These are phyloP conservation scores for Canna indica DNA, from an alignment of 176 grass and related monocot species.

Conservation along the genomic window DNA sequence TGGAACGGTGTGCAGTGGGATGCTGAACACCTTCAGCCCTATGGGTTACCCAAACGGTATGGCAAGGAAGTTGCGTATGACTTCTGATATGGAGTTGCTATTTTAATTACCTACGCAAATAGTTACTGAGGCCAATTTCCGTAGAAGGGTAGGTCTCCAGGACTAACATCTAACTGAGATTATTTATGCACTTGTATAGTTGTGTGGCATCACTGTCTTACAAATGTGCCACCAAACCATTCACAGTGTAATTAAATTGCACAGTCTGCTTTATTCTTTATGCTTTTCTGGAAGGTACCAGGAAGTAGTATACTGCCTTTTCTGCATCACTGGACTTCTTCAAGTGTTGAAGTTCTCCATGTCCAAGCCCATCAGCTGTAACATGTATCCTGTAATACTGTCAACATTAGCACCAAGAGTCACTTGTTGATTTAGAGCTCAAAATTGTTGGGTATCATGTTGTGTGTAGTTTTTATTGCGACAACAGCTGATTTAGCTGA, in stretches of 20 bases:
- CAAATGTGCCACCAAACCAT: background rate
- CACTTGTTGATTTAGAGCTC: background rate
- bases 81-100: constrained; percentile 10
- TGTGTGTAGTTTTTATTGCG: background rate
- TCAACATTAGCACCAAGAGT: background rate
- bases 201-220: background rate
- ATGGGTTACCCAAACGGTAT: constrained; percentile 34
- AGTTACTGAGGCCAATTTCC: background rate
- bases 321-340: background rate
- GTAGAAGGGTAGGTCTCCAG: background rate
- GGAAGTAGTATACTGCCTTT: background rate
- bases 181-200: background rate
- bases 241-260: background rate
- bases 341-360: no score
- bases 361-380: background rate
- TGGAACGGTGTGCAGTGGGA: constrained; percentile 24
- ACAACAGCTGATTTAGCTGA: background rate
- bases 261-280: background rate
- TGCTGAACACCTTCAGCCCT: constrained; percentile 21
- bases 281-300: background rate
- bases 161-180: background rate
- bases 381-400: background rate
- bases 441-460: background rate
- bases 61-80: constrained; percentile 34
- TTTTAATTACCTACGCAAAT: background rate